Conservation (phyloP, 2,329 filamentous ascomycete genomes). For the Ilyonectria robusta region DNA sequence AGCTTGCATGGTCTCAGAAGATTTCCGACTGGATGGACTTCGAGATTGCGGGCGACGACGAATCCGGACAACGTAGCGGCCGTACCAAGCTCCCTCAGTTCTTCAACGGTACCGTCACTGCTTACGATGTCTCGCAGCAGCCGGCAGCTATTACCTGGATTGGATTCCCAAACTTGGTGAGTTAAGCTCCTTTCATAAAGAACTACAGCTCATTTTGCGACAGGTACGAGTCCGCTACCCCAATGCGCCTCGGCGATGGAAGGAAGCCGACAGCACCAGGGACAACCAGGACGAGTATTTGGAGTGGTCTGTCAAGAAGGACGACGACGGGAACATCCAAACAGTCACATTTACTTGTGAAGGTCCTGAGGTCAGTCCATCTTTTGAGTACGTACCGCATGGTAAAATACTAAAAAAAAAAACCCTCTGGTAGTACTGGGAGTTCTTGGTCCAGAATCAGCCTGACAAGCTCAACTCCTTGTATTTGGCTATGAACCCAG, state of each 20-base stretch:
- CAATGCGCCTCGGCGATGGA: constrained; percentile 8
- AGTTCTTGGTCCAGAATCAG: constrained; percentile 4
- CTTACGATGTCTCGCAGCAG: constrained; percentile 4
- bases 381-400: neutral
- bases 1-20: constrained; percentile 1
- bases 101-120: constrained; percentile 19
- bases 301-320: constrained; percentile 24
- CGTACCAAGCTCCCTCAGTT: constrained; percentile 12
- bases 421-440: constrained; percentile 13
- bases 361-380: constrained; percentile 15
- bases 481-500: constrained; percentile 7
- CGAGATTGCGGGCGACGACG: neutral
- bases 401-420: neutral
- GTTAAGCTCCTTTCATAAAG: neutral
- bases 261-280: constrained; percentile 15
- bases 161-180: constrained; percentile 21
- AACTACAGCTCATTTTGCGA: neutral
- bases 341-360: constrained; percentile 23
- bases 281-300: constrained; percentile 25
- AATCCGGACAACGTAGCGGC: neutral
- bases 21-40: constrained; percentile 13
- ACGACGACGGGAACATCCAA: constrained; percentile 9
- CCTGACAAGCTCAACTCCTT: constrained; percentile 7
- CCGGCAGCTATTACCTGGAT: constrained; percentile 10
- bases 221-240: neutral